phyloP scores from a whole-genome alignment of 176 grass and related monocot species.

The Oryza officinalis region DNA sequence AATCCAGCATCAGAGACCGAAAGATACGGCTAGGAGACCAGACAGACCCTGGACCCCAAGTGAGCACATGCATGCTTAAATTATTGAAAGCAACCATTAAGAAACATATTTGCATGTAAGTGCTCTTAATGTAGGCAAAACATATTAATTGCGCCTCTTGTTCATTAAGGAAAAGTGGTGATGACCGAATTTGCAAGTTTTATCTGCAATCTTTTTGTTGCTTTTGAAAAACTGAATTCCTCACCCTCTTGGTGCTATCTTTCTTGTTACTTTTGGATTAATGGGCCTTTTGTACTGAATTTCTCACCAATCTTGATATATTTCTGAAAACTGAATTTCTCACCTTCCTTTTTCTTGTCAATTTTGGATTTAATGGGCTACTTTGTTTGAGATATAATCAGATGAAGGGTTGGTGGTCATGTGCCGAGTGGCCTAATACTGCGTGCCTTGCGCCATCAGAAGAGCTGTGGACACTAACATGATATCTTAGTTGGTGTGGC shows the following conservation, averaged over 20 bases:
- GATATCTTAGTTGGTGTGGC: slow-evolving; percentile 18
- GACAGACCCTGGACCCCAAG: slow-evolving; percentile 7
- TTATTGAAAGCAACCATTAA: slow-evolving; percentile 3
- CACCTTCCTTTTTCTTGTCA: not conserved
- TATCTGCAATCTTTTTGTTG: not conserved
- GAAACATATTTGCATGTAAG: not conserved
- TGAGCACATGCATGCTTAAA: slow-evolving; percentile 4
- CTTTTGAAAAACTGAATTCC: not conserved
- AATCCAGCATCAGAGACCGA: slow-evolving; percentile 24
- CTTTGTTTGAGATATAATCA: not conserved
- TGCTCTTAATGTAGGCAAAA: not conserved
- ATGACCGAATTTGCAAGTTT: not conserved
- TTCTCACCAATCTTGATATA: no score
- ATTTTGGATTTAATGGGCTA: not conserved
- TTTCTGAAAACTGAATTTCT: not conserved
- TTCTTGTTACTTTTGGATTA: not conserved
- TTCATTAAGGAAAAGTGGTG: not conserved
- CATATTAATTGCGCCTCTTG: not conserved
- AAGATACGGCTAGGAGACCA: slow-evolving; percentile 10
- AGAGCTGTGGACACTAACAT: not conserved
- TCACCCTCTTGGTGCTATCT: not conserved
- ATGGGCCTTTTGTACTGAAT: not conserved
- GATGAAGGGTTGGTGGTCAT: not conserved
- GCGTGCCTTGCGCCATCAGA: slow-evolving; percentile 33
- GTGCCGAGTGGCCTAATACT: not conserved